Base-by-base conservation (phyloP, 2,329 filamentous ascomycete species). In the Microsporum ferrugineum region DNA sequence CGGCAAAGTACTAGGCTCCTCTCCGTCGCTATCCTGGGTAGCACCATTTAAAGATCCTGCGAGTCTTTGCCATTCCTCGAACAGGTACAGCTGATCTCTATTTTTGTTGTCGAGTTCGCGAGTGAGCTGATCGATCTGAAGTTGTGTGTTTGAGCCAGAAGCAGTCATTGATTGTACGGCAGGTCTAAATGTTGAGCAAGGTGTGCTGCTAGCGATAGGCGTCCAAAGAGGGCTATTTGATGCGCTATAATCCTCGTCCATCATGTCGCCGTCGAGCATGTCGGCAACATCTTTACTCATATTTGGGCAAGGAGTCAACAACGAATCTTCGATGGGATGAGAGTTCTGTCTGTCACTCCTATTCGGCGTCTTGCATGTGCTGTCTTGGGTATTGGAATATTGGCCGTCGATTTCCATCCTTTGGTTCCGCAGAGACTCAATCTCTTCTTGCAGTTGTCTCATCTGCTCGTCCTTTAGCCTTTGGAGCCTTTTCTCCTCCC, bases 41-140 rank as follows among this genome's bases (percentile, higher is more conserved):
- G 12, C 41, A 38, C 66, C 65, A 5, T 68, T 67, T 51, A 67
- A 63, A 7, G 70, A 64, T 12, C 64, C 63, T 33, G 66, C 63
- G 29, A 74, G 59, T 66, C 69, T 64, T 29, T 71, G 73, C 65
- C 74, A 76, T 33, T 73, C 72, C 17, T 72, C 67, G 59, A 78
- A 77, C 2, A 78, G 62, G 6, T 68, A 67, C 5, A 64, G 66
- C 62, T 77, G 78, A 56, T 76, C 76, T 57, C 71, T 70, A 51
- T 69, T 72, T 1, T 72, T 73, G 8, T 69, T 65, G 59, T 75
- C 71, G n/a, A 78, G 64, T 38, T 78, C 74, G 12, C 69, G 65
- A 1, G 67, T 67, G 51, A 78, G 68, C 23, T 64, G 57, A 10
- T 59, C 56, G 14, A 63, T 38, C 36, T 62, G 59, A 6, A 36